Evolutionary conservation across 2,329 filamentous ascomycete species (phyloP).

Genomic region (Magnaporthiopsis poae): DNA sequence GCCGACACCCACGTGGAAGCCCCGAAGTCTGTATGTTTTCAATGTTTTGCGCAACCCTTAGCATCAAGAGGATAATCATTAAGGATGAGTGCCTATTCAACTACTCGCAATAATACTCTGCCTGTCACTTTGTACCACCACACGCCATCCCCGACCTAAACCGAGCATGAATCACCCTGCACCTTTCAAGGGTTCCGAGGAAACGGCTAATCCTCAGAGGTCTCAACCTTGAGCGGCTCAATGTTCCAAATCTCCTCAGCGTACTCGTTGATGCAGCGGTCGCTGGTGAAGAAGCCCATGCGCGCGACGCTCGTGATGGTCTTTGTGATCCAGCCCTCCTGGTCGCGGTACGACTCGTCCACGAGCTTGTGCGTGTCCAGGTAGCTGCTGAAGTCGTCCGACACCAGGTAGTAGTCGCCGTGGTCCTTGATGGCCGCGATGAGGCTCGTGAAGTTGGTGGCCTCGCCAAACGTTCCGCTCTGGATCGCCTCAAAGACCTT

Average conservation of each 20-base stretch:
- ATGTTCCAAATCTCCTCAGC: slow-evolving; percentile 96
- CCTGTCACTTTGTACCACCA: too few species aligned
- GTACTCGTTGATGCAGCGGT: slow-evolving; percentile 94
- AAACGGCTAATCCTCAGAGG: background rate
- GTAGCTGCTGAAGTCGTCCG: slow-evolving; percentile 94
- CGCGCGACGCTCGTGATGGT: slow-evolving; percentile 76
- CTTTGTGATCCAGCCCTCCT: slow-evolving; percentile 87
- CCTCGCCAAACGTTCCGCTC: slow-evolving; percentile 69
- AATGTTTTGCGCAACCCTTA: too few species aligned
- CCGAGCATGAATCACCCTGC: too few species aligned
- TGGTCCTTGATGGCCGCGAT: slow-evolving; percentile 80
- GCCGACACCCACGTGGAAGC: too few species aligned
- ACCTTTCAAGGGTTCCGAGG: too few species aligned
- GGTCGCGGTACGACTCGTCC: slow-evolving; percentile 82
- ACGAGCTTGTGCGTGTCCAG: slow-evolving; percentile 82
- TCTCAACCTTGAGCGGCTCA: slow-evolving; percentile 57
- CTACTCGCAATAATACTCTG: too few species aligned
- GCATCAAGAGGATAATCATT: too few species aligned
- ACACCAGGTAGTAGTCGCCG: slow-evolving; percentile 94
- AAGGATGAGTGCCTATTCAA: too few species aligned
- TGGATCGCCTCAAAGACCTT: slow-evolving; percentile 80
- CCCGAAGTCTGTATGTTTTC: too few species aligned
- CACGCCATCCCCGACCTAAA: too few species aligned
- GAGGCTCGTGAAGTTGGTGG: slow-evolving; percentile 69
- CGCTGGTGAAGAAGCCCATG: slow-evolving; percentile 96